Base-by-base conservation (phyloP, 441 rosid species). In the Adansonia grandidieri region DNA sequence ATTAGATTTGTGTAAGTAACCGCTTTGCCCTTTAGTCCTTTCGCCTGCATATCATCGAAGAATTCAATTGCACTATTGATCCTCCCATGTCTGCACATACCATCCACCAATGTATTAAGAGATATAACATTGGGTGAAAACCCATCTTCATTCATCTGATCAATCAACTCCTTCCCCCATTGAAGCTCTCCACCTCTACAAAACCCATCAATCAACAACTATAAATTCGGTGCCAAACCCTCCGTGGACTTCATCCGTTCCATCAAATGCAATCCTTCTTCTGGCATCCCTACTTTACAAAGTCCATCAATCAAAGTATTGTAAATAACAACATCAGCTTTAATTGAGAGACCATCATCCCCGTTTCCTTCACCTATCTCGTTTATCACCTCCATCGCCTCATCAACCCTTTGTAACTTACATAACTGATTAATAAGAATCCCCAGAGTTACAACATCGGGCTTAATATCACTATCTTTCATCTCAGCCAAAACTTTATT, bases 251-350 rank as follows among this genome's bases (percentile, higher is more conserved):
- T 93, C 97, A 93, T 90, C 79, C 40, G 81, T 51, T 80, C 83
- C 82, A 91, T 78, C 73, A 91, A 78, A 70, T 42, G 82, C 72
- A 89, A 81, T 14, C 90, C 95, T 81, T 95, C 93, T 77, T 88
- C 89, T 77, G 85, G 88, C 85, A 92, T 92, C 77, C 97, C 97
- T 10, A 85, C 90, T 76, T 90, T 92, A 78, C 96, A 91, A 4
- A 91, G 82, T 62, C 98, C 98, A 80, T 93, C 85, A 28, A 95
- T 89, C 71, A 93, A 80, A 19, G 93, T 91, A 77, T 88, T 93
- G 69, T 82, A 93, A 71, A 84, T 90, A 71, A 90, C 78, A 53
- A 74, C 70, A 85, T 95, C 97, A 4, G 96, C 93, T 78, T 92
- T 85, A 32, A 90, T 65, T 17, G 67, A 76, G 75, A 84, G 44